Evolutionary conservation across 805 yeast genomes (phyloP), one percentile per base, ranked within the genome.

Genomic region (Kockiozyma suomiensis): DNA sequence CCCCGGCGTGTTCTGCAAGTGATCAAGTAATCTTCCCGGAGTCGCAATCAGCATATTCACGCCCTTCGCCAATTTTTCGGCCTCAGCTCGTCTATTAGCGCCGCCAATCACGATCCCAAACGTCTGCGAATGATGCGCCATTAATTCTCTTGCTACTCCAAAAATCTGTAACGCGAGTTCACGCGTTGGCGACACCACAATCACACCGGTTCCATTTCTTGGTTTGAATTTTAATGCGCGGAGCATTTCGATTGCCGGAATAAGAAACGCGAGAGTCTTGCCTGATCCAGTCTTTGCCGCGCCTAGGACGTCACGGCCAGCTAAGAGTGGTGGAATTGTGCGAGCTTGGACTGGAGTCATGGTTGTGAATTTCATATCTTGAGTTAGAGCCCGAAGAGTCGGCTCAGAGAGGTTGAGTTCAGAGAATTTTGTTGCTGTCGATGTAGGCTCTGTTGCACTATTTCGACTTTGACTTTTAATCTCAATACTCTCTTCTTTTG

Each of bases 281-380:
- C 99, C 99, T 0, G 97, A 91, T 56, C 99, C 99, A 2, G 99
- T 94, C 77, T 92, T 93, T 58, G 99, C 99, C n/a, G 99, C 99
- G 67, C 99, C 99, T 56, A 94, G 81, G 21, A 96, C 98, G 76
- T 94, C 99, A 69, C 93, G 84, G 46, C 99, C 99, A 0, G 98
- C 97, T 65, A 96, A 77, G 64, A 94, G 79, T 10, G 99, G 98
- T 5, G 99, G 98, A 57, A 94, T 94, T 12, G 99, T 91, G 76
- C 93, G 85, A 28, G 96, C 87, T 76, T 94, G 99, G 8, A 94
- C 98, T 65, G 86, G 84, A 0, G 99, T 96, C 97, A 94, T 90
- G 54, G 78, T 86, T 13, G 83, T 80, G 77, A 94, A 94, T 0
- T 97, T 97, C 97, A 94, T 89, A 35, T 85, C 86, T 41, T 79